Evolutionary conservation across 1,139 yeast genomes (phyloP).

Genomic region (Debaryomyces udenii): DNA sequence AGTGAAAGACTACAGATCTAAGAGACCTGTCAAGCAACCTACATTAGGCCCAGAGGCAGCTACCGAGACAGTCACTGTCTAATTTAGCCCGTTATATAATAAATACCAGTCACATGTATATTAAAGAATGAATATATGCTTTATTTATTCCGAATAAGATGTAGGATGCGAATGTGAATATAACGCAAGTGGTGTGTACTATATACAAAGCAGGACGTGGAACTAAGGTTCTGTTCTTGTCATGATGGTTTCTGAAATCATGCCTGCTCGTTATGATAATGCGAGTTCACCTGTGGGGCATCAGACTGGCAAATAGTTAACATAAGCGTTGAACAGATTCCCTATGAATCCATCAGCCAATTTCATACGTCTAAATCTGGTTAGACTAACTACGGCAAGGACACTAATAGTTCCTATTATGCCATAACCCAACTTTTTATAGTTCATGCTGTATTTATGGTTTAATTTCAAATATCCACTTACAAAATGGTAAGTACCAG

Average conservation of each 20-base stretch:
- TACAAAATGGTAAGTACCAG: slow-evolving; percentile 37
- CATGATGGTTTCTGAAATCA: too few relatives aligned
- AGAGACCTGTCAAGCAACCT: slow-evolving; percentile 52
- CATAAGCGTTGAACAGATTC: slow-evolving; percentile 29
- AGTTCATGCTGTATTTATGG: slow-evolving; percentile 28
- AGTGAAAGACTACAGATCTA: slow-evolving; percentile 87
- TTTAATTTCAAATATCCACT: slow-evolving; percentile 39
- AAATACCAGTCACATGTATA: neutral
- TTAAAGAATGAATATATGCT: slow-evolving; percentile 1
- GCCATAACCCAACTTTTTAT: slow-evolving; percentile 40
- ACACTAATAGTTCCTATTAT: slow-evolving; percentile 28
- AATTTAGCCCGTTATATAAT: neutral
- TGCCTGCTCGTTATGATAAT: too few relatives aligned
- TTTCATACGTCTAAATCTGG: slow-evolving; percentile 22
- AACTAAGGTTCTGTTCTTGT: too few relatives aligned
- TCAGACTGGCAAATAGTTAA: slow-evolving; percentile 14
- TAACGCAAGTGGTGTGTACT: too few relatives aligned
- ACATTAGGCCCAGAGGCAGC: slow-evolving; percentile 56
- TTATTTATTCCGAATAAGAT: too few relatives aligned
- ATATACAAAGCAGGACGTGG: too few relatives aligned
- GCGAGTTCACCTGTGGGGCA: too few relatives aligned
- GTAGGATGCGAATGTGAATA: too few relatives aligned
- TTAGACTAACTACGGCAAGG: slow-evolving; percentile 30
- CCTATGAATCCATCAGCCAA: slow-evolving; percentile 34
- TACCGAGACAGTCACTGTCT: slow-evolving; percentile 17